Base-by-base conservation (phyloP, 192 early-diverging fungal species). In the Backusella morwellensis region DNA sequence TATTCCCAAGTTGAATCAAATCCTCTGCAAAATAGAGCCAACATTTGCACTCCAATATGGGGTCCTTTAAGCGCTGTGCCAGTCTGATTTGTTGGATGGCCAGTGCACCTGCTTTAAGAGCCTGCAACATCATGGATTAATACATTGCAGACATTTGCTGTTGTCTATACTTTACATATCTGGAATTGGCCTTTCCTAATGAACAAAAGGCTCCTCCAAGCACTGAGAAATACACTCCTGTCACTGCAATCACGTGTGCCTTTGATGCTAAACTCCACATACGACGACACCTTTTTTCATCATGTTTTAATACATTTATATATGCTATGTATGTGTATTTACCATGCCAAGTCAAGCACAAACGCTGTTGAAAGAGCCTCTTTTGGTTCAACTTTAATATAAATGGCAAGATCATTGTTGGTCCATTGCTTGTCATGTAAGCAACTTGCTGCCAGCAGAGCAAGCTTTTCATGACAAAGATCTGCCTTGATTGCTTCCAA, bases 21-120 rank as follows among this genome's bases (percentile, higher is more conserved):
- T 83, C 84, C 63, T 85, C 84, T 26, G 84, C 82, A 69, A 81
- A 85, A 67, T 85, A 85, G 11, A 85, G 29, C 84, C 84, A 85
- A 54, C 84, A 85, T 73, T 83, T 81, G 44, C 77, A 81, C 56
- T 85, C 84, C 35, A 81, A 72, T 23, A 83, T 59, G 0, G 77
- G 74, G 47, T 85, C 82, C 41, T 81, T 72, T 26, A 85, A 32
- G 35, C 67, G 67, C 50, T 79, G 79, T 4, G 84, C 84, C 15
- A 83, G 35, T 75, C 54, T 35, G 15, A 85, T 85, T 50, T 85
- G 84, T 5, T 67, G 80, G n/a, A 68, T 69, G 5, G 84, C 84
- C 11, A 85, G 26, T 34, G 72, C 19, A 19, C 77, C 72, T 12
- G 84, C 84, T 63, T 78, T 85, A 21, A 66, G 34, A 15, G 84